Evolutionary conservation across 345 rosid species (phyloP), one percentile per base, ranked within the genome.

Genomic region (Barbarea vulgaris): DNA sequence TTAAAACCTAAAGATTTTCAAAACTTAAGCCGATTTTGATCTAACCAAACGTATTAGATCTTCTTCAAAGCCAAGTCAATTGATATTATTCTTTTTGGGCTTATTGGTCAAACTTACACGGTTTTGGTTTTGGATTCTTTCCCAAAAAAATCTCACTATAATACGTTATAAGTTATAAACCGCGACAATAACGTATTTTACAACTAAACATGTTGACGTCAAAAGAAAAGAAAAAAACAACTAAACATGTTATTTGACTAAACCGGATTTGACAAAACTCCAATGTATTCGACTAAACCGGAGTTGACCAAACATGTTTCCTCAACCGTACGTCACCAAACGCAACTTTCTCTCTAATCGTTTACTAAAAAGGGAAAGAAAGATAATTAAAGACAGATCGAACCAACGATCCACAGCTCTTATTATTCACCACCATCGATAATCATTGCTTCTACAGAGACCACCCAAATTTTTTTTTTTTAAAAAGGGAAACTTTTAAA

Each of bases 361-460:
- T 71, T 71, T 72, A 7, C 76, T 72, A 72, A 61, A 60, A 50
- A 72, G 68, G 68, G 7, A 24, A 15, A 71, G 27, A 37, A 33
- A n/a, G 72, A 68, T 37, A 25, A 66, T 14, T 37, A 68, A 68
- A 51, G 31, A 57, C 28, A 34, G 31, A 53, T 36, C 61, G 15
- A 69, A 52, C 34, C 71, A 51, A 69, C 24, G 46, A 50, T 61
- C 28, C 8, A 59, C 67, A 59, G 36, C 67, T 70, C 65, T 52
- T 22, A 50, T 31, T 50, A 50, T 31, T 50, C 6, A 50, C 17
- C 34, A 70, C 74, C 74, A 58, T 58, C 4, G 18, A 56, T 33
- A 72, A 50, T 36, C 5, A 47, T 60, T 48, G 75, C 21, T 48
- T 71, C 59, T 47, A 10, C 18, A 46, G 7, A 59, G 36, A 73